Percentiles rank a stretch among this genome's conserved stretches.
Conservation (phyloP, 805 yeast species). For the Blastobotrys robertii region DNA sequence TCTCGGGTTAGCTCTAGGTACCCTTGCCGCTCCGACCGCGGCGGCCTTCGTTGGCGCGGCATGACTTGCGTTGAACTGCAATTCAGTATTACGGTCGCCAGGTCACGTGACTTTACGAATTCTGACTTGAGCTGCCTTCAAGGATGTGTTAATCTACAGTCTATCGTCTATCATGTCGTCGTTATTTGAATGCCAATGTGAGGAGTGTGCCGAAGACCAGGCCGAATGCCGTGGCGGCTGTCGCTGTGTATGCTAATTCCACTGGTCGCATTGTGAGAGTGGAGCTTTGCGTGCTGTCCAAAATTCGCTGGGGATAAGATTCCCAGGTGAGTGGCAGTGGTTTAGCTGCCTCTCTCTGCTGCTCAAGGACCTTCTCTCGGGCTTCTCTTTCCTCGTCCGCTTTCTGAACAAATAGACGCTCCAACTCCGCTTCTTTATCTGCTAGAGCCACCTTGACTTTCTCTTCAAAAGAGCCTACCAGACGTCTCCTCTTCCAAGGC, state of each 20-base stretch:
- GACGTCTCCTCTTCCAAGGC: constrained; percentile 82
- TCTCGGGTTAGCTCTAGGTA: constrained; percentile 6
- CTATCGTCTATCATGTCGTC: background rate
- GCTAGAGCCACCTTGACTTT: constrained; percentile 44
- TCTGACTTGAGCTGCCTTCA: too few relatives aligned
- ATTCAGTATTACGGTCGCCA: background rate
- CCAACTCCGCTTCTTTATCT: background rate
- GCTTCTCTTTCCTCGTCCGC: background rate
- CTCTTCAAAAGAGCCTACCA: constrained; percentile 76
- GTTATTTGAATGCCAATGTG: constrained; percentile 4
- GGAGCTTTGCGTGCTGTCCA: background rate
- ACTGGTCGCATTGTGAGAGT: background rate
- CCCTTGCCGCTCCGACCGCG: background rate
- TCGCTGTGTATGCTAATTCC: constrained; percentile 6
- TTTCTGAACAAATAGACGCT: constrained; percentile 2
- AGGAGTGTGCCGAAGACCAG: constrained; percentile 6
- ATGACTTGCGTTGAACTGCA: background rate
- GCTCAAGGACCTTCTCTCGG: background rate
- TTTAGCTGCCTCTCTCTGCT: background rate
- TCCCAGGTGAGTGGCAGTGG: background rate
- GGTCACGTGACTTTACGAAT: background rate
- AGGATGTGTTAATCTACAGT: background rate
- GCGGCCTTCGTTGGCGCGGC: background rate
- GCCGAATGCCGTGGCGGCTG: constrained; percentile 5
- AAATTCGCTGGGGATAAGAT: background rate